Conservation (phyloP, 768 basidiomycete species). For the Suillus weaverae region DNA sequence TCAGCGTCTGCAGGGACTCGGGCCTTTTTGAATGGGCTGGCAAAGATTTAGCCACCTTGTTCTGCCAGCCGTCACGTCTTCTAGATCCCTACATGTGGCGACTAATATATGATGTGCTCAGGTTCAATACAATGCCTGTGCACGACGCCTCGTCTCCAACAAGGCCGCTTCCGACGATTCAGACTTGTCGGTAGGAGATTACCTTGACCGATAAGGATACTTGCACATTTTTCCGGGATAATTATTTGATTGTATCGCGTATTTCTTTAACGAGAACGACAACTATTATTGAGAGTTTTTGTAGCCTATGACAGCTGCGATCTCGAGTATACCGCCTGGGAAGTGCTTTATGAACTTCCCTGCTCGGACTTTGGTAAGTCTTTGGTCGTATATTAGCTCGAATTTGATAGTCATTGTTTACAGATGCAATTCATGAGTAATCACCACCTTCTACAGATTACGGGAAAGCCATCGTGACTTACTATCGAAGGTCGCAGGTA, state of each 20-base stretch:
- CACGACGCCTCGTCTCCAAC: constrained; percentile 39
- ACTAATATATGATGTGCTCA: constrained; percentile 66
- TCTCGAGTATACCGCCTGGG: constrained; percentile 78
- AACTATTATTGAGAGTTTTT: not conserved
- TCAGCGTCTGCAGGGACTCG: constrained; percentile 69
- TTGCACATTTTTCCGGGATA: constrained; percentile 65
- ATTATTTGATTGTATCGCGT: constrained; percentile 67
- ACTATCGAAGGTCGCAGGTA: constrained; percentile 75
- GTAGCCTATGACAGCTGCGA: constrained; percentile 78
- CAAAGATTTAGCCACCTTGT: constrained; percentile 57
- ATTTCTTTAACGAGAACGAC: not conserved
- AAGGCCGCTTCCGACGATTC: constrained; percentile 27
- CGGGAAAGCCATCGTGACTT: constrained; percentile 69
- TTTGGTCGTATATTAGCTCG: constrained; percentile 37
- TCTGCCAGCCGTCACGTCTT: constrained; percentile 64
- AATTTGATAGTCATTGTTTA: not conserved
- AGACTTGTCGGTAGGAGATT: constrained; percentile 49
- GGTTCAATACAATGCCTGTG: constrained; percentile 65
- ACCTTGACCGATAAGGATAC: constrained; percentile 61
- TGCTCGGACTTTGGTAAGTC: constrained; percentile 56
- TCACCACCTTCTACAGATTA: constrained; percentile 71
- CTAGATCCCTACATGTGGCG: constrained; percentile 69
- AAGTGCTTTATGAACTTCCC: constrained; percentile 71
- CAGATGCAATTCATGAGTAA: constrained; percentile 64
- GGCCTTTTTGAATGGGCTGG: constrained; percentile 74